These are phyloP conservation scores for Leccinum angustisporum DNA, from an alignment of 1,284 basidiomycete species.

Conservation along the genomic window DNA sequence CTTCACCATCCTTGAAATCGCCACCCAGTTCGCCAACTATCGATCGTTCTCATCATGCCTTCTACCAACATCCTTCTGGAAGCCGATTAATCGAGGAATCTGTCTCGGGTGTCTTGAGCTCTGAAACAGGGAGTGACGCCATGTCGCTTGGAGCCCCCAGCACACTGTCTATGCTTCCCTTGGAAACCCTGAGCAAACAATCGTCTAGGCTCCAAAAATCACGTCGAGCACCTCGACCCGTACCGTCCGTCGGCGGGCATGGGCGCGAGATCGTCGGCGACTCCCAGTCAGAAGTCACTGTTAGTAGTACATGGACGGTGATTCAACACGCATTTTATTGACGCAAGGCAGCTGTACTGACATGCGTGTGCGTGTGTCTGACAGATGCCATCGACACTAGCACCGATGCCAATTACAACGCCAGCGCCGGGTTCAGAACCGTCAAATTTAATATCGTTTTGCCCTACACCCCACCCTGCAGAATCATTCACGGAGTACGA, in stretches of 20 bases:
- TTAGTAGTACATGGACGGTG: conserved; percentile 19
- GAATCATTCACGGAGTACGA: conserved; percentile 26
- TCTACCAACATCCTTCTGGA: conserved; percentile 25
- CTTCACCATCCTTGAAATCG: conserved; percentile 13
- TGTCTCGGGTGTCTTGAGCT: conserved; percentile 27
- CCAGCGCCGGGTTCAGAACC: background rate
- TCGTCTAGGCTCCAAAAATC: conserved; percentile 22
- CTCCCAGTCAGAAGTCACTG: conserved; percentile 11
- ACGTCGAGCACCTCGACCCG: conserved; percentile 7
- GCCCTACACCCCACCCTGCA: conserved; percentile 22
- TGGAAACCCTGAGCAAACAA: conserved; percentile 5
- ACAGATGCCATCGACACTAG: conserved; percentile 9
- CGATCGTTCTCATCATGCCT: background rate
- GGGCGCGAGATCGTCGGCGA: background rate
- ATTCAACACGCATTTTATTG: background rate
- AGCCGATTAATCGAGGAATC: conserved; percentile 32
- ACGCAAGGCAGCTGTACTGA: background rate
- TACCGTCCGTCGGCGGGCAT: background rate
- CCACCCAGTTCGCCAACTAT: conserved; percentile 18
- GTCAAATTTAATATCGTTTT: conserved; percentile 23
- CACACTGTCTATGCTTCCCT: conserved; percentile 1
- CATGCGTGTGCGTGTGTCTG: background rate
- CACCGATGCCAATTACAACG: background rate
- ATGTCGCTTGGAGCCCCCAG: conserved; percentile 9
- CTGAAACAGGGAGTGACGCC: conserved; percentile 24